phyloP scores from a whole-genome alignment of 2,329 filamentous ascomycete species.

The Aspergillus sp. region DNA sequence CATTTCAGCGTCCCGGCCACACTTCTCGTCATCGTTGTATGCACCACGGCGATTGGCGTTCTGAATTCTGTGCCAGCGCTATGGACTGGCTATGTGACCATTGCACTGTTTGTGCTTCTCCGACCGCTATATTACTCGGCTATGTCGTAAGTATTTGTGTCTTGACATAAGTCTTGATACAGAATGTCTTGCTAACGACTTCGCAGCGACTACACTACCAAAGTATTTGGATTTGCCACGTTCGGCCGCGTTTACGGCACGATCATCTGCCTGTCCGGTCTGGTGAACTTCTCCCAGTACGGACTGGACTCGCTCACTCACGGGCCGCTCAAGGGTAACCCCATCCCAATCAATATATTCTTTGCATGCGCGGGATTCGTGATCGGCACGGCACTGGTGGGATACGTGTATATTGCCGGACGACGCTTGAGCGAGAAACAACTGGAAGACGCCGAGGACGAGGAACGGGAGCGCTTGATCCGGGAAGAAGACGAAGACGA shows the following conservation, averaged over 20 bases:
- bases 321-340: constrained; percentile 67
- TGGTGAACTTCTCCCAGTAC: constrained; percentile 81
- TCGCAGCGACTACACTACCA: constrained; percentile 73
- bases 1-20: constrained; percentile 71
- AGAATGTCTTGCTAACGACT: neutral
- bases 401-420: constrained; percentile 55
- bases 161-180: too few species aligned
- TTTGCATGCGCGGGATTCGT: constrained; percentile 63
- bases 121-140: constrained; percentile 89
- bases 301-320: constrained; percentile 78
- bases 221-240: constrained; percentile 88
- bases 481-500: constrained; percentile 22
- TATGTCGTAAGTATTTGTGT: constrained; percentile 61
- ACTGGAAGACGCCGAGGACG: constrained; percentile 16
- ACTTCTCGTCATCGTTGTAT: constrained; percentile 66
- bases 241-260: constrained; percentile 91
- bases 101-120: constrained; percentile 80
- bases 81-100: constrained; percentile 67
- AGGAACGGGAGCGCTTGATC: constrained; percentile 28
- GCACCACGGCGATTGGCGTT: constrained; percentile 72
- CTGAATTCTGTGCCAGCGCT: constrained; percentile 70
- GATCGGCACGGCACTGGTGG: constrained; percentile 65
- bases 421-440: constrained; percentile 13
- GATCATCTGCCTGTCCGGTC: constrained; percentile 80
- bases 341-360: constrained; percentile 73